Percentiles rank a stretch among this genome's conserved stretches.
Evolutionary conservation across 805 yeast genomes (phyloP).

Genomic region (Myxozyma sirexii): DNA sequence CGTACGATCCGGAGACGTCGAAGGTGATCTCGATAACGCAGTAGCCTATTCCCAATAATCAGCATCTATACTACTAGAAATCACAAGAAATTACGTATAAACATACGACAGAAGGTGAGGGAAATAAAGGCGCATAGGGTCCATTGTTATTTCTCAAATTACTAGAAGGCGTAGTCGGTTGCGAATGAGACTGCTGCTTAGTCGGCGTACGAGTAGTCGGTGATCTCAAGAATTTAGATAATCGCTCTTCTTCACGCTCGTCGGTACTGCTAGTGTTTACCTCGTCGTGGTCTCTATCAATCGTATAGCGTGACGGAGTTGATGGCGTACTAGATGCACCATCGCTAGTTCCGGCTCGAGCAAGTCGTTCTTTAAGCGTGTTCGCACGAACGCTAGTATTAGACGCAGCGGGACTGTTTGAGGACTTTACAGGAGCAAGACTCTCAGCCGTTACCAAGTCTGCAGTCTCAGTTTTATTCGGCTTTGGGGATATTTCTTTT

Average conservation of each 20-base stretch:
- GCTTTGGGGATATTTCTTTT: too few relatives aligned
- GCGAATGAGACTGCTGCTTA: constrained; percentile 1
- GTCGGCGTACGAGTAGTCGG: neutral
- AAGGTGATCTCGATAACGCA: constrained; percentile 17
- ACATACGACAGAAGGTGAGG: constrained; percentile 23
- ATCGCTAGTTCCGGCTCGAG: neutral
- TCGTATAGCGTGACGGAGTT: neutral
- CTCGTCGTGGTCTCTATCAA: neutral
- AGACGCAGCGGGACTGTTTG: too few relatives aligned
- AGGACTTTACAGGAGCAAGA: neutral
- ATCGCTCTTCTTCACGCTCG: constrained; percentile 26
- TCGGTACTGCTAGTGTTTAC: neutral
- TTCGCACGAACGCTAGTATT: neutral
- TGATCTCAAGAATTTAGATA: constrained; percentile 22
- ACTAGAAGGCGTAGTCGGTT: neutral
- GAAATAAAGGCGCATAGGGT: constrained; percentile 11
- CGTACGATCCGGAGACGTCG: constrained; percentile 22
- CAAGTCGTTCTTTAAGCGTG: neutral
- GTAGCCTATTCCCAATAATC: neutral
- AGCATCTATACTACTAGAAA: neutral
- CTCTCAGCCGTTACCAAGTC: neutral
- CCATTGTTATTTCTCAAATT: neutral
- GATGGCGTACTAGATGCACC: neutral
- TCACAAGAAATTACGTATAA: too few relatives aligned
- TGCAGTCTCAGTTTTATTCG: neutral